Conservation (phyloP, 345 rosid genomes). For the Moringa oleifera region DNA sequence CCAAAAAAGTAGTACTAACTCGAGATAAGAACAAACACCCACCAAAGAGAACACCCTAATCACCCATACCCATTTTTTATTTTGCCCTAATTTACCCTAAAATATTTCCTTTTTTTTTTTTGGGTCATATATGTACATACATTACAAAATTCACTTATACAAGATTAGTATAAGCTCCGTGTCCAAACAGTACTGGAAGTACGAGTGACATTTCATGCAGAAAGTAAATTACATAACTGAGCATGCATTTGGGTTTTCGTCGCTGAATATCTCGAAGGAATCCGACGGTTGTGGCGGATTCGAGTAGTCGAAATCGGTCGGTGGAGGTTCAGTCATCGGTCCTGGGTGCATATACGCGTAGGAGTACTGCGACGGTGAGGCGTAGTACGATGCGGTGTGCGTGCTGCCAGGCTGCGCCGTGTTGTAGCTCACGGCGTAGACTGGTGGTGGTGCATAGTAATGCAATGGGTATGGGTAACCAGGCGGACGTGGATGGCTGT, state of each 20-base stretch:
- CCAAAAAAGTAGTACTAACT: not conserved
- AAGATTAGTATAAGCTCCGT: slow-evolving; percentile 11
- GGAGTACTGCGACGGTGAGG: slow-evolving; percentile 31
- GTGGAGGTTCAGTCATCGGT: slow-evolving; percentile 13
- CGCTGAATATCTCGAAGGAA: slow-evolving; percentile 77
- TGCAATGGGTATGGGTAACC: slow-evolving; percentile 29
- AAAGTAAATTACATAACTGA: slow-evolving; percentile 42
- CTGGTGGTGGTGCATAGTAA: slow-evolving; percentile 34
- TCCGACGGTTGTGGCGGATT: slow-evolving; percentile 35
- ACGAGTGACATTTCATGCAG: not conserved
- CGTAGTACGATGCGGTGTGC: slow-evolving; percentile 27
- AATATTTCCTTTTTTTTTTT: slow-evolving; percentile 7
- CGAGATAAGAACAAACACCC: slow-evolving; percentile 10
- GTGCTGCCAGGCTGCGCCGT: slow-evolving; percentile 37
- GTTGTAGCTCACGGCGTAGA: slow-evolving; percentile 47
- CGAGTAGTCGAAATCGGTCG: slow-evolving; percentile 27
- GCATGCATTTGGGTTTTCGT: slow-evolving; percentile 90
- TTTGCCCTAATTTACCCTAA: slow-evolving; percentile 9
- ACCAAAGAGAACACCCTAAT: too few relatives aligned
- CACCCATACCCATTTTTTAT: slow-evolving; percentile 2
- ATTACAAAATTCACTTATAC: slow-evolving; percentile 25
- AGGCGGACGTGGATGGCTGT: slow-evolving; percentile 36
- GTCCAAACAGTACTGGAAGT: not conserved
- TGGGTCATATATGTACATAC: slow-evolving; percentile 21
- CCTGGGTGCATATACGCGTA: slow-evolving; percentile 37